Base-by-base conservation (phyloP, 2,329 filamentous ascomycete genomes). In the Aspergillus cejpii region DNA sequence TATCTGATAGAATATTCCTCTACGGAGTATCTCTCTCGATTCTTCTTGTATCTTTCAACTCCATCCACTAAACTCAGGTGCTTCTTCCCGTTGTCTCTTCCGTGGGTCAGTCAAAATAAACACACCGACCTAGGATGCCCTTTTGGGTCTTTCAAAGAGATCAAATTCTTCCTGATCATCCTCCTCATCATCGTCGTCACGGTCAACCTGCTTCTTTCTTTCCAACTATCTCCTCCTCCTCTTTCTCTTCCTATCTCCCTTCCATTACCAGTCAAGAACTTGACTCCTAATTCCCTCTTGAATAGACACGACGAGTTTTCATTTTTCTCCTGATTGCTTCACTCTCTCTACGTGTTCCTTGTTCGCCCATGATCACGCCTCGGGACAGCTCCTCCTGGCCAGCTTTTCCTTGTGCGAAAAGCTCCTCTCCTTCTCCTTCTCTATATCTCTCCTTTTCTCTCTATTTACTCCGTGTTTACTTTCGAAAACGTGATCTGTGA, bases 81-180 rank as follows among this genome's bases (percentile, higher is more conserved):
- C 43, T 26, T 51, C 38, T 33, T 39, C 28, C 29, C 19, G 33
- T 27, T 17, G 15, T 24, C 23, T 31, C 37, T 47, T 45, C 49
- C 53, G 59, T 58, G 59, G 57, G 55, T 60, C 63, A 63, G 55
- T 60, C 63, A 63, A 61, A 65, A 66, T 61, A 65, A 64, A 63
- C 53, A 57, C 48, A 53, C 37, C 38, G 5, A 43, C 39, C 51
- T 44, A 45, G 43, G 47, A 55, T 56, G 55, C 55, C n/a, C n/a
- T n/a, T n/a, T n/a, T n/a, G n/a, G n/a, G n/a, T n/a, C n/a, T n/a
- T n/a, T n/a, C n/a, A n/a, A n/a, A n/a, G n/a, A n/a, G n/a, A n/a
- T n/a, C n/a, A n/a, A n/a, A n/a, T n/a, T n/a, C n/a, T n/a, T n/a
- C n/a, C n/a, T n/a, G n/a, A n/a, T n/a, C n/a, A n/a, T n/a, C n/a